phyloP scores from a whole-genome alignment of 2,329 filamentous ascomycete species.

The Talaromyces sp. region DNA sequence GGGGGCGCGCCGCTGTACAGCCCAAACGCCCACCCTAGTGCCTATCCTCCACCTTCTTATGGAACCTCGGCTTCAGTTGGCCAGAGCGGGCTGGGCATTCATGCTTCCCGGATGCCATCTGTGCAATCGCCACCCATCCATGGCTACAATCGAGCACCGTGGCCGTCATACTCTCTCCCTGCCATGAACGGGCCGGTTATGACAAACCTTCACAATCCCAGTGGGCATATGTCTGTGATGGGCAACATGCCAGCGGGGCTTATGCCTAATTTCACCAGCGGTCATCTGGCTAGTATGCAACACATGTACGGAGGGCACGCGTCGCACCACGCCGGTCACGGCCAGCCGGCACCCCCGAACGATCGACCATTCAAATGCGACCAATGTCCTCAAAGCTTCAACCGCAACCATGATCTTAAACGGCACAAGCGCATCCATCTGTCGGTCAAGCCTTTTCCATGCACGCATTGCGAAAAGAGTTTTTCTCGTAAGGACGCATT shows the following conservation, averaged over 20 bases:
- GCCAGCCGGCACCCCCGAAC: constrained; percentile 52
- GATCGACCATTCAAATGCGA: constrained; percentile 95
- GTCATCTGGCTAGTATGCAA: constrained; percentile 52
- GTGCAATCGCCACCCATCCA: constrained; percentile 43
- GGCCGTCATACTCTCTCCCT: constrained; percentile 54
- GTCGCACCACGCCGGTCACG: constrained; percentile 48
- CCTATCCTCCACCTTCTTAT: constrained; percentile 31
- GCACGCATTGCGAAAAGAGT: constrained; percentile 86
- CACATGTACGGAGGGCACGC: constrained; percentile 56
- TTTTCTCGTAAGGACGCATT: constrained; percentile 95
- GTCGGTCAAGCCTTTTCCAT: constrained; percentile 92
- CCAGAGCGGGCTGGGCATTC: constrained; percentile 33
- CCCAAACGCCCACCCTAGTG: constrained; percentile 39
- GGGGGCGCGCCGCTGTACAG: constrained; percentile 45
- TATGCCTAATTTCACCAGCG: constrained; percentile 56
- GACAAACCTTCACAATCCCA: constrained; percentile 72
- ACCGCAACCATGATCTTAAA: constrained; percentile 93
- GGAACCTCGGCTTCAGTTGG: constrained; percentile 26
- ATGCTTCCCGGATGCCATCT: constrained; percentile 48
- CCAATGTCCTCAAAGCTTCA: constrained; percentile 87
- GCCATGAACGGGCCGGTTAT: constrained; percentile 64
- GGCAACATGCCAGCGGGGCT: constrained; percentile 54
- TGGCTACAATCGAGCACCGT: constrained; percentile 38
- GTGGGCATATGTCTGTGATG: constrained; percentile 66
- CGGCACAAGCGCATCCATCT: constrained; percentile 93